phyloP scores from a whole-genome alignment of 768 basidiomycete species.

The Xerocomus spinulosus region DNA sequence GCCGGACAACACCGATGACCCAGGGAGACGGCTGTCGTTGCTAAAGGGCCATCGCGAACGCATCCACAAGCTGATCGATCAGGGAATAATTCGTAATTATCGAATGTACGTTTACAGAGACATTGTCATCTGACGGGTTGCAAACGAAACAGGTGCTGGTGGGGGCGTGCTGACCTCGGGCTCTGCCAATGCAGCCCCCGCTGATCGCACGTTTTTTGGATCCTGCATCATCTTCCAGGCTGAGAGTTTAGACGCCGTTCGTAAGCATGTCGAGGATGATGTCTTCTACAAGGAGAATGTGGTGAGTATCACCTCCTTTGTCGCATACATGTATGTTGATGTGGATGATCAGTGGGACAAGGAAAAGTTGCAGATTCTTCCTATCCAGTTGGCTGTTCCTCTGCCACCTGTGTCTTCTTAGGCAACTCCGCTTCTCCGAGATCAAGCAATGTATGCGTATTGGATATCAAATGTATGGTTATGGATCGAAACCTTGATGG shows the following conservation, averaged over 20 bases:
- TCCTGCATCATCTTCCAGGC: slow-evolving; percentile 54
- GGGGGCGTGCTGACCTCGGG: slow-evolving; percentile 55
- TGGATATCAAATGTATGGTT: neutral
- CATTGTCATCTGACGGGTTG: neutral
- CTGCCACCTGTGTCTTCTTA: slow-evolving; percentile 11
- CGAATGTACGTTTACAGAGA: neutral
- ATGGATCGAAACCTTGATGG: neutral
- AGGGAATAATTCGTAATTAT: neutral
- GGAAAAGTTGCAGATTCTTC: slow-evolving; percentile 50
- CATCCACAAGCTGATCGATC: neutral
- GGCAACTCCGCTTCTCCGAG: neutral
- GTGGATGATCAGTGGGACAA: slow-evolving; percentile 48
- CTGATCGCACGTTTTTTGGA: slow-evolving; percentile 56
- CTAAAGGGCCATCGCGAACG: neutral
- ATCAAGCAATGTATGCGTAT: neutral
- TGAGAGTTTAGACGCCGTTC: slow-evolving; percentile 44
- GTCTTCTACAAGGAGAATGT: slow-evolving; percentile 23
- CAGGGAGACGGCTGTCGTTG: neutral
- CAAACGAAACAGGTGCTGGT: slow-evolving; percentile 42
- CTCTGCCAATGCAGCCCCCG: slow-evolving; percentile 41
- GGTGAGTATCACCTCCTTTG: slow-evolving; percentile 9
- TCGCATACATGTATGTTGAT: neutral
- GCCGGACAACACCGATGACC: neutral
- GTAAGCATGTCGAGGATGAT: slow-evolving; percentile 22
- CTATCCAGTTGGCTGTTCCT: slow-evolving; percentile 34